Base-by-base conservation (phyloP, 148 eudicot genomes). In the Cornus kousa region DNA sequence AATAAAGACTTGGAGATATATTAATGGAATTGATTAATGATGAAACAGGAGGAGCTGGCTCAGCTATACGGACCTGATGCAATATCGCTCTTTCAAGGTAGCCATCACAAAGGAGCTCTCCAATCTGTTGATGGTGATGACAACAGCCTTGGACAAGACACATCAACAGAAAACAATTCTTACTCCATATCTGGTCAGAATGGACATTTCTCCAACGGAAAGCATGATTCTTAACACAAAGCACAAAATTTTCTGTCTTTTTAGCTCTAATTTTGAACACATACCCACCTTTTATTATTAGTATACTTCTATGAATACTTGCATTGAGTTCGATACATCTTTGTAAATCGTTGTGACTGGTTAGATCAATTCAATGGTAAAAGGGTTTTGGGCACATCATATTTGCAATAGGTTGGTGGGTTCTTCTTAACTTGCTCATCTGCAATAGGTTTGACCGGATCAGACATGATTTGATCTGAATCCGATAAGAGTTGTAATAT, bases 11-110 rank as follows among this genome's bases (percentile, higher is more conserved):
- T 28, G 28, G 28, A 0, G 28, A 28, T 28, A 28, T 69, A 7
- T 9, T 35, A 40, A 19, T 20, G 19, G 23, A 22, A n/a, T 43
- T 43, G n/a, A 71, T 71, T 71, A 13, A 11, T 43, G 28, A 43
- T 72, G 60, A 11, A 22, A 72, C 74, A 72, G 74, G 74, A 72
- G 11, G 74, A 72, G 19, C 10, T 72, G 60, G 48, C 74, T 23
- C 32, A 24, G 23, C 20, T 24, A 13, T 72, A 46, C 24, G 74
- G 74, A 22, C 74, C 60, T 12, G 74, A 72, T 46, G 74, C 20
- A 5, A 48, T 35, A 48, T 48, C 20, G 12, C 48, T 48, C 32
- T 32, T 72, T 14, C 28, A 70, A 70, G 73, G 5, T 19, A 39
- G 71, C 22, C 14, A 68, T 35, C 43, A 7, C 24, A 9, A 1